Evolutionary conservation across 148 eudicot species (phyloP).

Genomic region (Euryodendron excelsum): DNA sequence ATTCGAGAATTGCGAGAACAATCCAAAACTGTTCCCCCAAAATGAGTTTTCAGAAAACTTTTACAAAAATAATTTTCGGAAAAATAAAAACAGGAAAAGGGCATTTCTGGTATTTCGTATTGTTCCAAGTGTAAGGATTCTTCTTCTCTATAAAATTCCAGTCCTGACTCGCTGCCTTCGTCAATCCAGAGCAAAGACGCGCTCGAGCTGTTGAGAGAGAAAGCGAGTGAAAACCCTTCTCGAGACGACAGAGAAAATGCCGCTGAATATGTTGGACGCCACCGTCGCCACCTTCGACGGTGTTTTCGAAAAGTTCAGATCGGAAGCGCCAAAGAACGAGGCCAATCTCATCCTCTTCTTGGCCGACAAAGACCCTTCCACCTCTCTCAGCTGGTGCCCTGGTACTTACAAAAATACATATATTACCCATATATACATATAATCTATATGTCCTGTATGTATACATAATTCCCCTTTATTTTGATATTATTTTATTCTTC

Average conservation of each 20-base stretch:
- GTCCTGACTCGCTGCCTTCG: too few relatives aligned
- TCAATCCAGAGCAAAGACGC: too few relatives aligned
- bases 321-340: slow-evolving; percentile 61
- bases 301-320: slow-evolving; percentile 50
- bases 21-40: too few relatives aligned
- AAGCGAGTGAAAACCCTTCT: neutral
- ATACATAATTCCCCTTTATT: too few relatives aligned
- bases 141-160: too few relatives aligned
- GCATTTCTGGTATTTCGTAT: too few relatives aligned
- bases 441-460: too few relatives aligned
- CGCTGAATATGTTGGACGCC: slow-evolving; percentile 63
- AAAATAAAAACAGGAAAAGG: too few relatives aligned
- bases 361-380: slow-evolving; percentile 83
- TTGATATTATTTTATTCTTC: neutral
- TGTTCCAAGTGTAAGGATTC: too few relatives aligned
- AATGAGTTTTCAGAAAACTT: too few relatives aligned
- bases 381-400: slow-evolving; percentile 89
- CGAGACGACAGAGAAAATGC: slow-evolving; percentile 35
- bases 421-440: neutral
- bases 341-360: slow-evolving; percentile 77
- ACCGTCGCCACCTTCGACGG: slow-evolving; percentile 51
- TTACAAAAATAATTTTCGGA: too few relatives aligned
- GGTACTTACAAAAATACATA: slow-evolving; percentile 28
- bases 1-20: too few relatives aligned
- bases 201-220: neutral